Evolutionary conservation across 2,329 filamentous ascomycete genomes (phyloP).

Genomic region (Aureobasidium sp.): DNA sequence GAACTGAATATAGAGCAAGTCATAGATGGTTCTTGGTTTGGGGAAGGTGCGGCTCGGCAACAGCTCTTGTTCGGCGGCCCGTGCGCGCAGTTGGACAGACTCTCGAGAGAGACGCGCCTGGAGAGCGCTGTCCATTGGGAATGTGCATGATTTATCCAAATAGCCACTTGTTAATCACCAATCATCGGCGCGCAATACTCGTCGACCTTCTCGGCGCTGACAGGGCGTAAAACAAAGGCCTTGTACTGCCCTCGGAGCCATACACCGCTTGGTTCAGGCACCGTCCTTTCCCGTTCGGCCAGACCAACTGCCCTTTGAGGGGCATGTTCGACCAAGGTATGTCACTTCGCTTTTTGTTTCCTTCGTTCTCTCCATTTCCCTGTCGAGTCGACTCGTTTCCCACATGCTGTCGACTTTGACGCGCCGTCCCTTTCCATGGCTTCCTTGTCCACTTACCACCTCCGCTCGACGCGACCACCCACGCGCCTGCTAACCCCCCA

Average conservation of each 20-base stretch:
- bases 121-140: neutral
- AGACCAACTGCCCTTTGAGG: constrained; percentile 8
- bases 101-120: neutral
- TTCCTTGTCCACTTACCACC: neutral
- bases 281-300: constrained; percentile 1
- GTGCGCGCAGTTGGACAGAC: neutral
- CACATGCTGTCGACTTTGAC: neutral
- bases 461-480: constrained; percentile 8
- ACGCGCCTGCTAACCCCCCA: constrained; percentile 6
- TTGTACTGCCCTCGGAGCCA: constrained; percentile 3
- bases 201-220: neutral
- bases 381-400: neutral
- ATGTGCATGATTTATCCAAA: constrained; percentile 5
- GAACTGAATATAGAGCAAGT: neutral
- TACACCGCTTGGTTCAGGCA: constrained; percentile 4
- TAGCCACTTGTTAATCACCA: neutral
- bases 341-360: neutral
- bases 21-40: neutral
- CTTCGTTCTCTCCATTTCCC: neutral
- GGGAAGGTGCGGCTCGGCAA: neutral
- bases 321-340: constrained; percentile 14
- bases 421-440: neutral
- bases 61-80: neutral
- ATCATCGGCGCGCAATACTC: constrained; percentile 1
- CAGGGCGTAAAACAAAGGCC: constrained; percentile 12